Conservation (phyloP, 495 filamentous ascomycete species). For the Xylaria palmicola region DNA sequence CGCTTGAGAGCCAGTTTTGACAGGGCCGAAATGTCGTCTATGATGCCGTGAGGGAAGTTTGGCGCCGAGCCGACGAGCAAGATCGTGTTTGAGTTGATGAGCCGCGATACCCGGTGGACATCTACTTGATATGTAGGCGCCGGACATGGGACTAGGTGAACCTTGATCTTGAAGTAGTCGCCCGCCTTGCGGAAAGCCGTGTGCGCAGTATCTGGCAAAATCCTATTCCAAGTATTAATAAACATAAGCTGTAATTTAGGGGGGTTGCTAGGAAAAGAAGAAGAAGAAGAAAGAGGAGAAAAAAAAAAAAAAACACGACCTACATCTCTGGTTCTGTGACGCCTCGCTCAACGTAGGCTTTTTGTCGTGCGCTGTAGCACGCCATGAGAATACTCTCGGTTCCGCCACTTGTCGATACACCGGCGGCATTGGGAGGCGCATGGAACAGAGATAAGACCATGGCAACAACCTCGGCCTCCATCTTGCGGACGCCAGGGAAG, state of each 20-base stretch:
- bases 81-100: conserved; percentile 96
- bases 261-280: too few species aligned
- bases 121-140: conserved; percentile 83
- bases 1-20: conserved; percentile 79
- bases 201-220: conserved; percentile 91
- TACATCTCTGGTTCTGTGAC: conserved; percentile 95
- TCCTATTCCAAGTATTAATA: conserved; percentile 49
- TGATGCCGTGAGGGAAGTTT: conserved; percentile 97
- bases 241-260: neutral
- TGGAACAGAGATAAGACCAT: conserved; percentile 95
- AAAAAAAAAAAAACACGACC: conserved; percentile 19
- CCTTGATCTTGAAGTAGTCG: conserved; percentile 91
- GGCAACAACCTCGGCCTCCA: conserved; percentile 97
- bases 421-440: conserved; percentile 77
- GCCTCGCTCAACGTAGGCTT: conserved; percentile 78
- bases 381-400: conserved; percentile 98
- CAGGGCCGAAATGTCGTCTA: conserved; percentile 86
- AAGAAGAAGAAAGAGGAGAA: neutral
- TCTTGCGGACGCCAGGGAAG: conserved; percentile 96
- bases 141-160: conserved; percentile 87
- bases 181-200: conserved; percentile 95
- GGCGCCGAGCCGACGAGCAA: conserved; percentile 93
- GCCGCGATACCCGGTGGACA: conserved; percentile 67
- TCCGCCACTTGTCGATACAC: conserved; percentile 88
- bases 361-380: conserved; percentile 81